Conservation (phyloP, 305 asterid genomes). For the Monarda citriodora region DNA sequence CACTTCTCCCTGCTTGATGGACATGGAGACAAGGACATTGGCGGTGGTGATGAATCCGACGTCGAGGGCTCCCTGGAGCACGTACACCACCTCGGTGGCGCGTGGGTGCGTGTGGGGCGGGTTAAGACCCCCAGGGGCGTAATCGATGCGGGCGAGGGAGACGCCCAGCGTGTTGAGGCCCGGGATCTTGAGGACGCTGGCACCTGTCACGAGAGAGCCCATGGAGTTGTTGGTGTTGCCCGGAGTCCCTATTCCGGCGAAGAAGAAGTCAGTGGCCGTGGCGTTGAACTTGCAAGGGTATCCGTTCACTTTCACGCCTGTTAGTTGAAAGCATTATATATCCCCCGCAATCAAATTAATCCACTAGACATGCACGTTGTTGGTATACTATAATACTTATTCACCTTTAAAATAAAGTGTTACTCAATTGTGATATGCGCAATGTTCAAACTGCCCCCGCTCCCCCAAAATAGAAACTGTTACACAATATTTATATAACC, state of each 20-base stretch:
- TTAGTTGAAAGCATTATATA: not conserved
- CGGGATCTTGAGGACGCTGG: conserved; percentile 63
- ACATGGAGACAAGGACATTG: conserved; percentile 54
- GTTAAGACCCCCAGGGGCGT: conserved; percentile 79
- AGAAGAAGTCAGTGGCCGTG: conserved; percentile 74
- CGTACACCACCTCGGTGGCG: conserved; percentile 83
- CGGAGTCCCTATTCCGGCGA: conserved; percentile 37
- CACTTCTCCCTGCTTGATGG: conserved; percentile 62
- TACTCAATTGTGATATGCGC: too few species aligned
- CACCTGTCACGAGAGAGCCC: conserved; percentile 69
- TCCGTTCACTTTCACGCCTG: conserved; percentile 70
- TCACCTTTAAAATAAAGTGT: too few species aligned
- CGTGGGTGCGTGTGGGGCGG: conserved; percentile 98
- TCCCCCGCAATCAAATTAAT: too few species aligned
- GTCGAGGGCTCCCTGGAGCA: conserved; percentile 9
- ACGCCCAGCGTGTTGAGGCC: conserved; percentile 95
- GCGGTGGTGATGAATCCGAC: conserved; percentile 78
- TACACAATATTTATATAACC: too few species aligned
- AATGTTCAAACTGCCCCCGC: too few species aligned
- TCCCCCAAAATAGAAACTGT: too few species aligned
- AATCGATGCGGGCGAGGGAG: conserved; percentile 79
- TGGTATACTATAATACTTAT: too few species aligned
- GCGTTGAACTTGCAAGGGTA: conserved; percentile 62
- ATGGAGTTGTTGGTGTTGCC: conserved; percentile 73
- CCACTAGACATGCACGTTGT: too few species aligned